Evolutionary conservation across 345 rosid genomes (phyloP), one percentile per base, ranked within the genome.

Genomic region (Acer yangbiense): DNA sequence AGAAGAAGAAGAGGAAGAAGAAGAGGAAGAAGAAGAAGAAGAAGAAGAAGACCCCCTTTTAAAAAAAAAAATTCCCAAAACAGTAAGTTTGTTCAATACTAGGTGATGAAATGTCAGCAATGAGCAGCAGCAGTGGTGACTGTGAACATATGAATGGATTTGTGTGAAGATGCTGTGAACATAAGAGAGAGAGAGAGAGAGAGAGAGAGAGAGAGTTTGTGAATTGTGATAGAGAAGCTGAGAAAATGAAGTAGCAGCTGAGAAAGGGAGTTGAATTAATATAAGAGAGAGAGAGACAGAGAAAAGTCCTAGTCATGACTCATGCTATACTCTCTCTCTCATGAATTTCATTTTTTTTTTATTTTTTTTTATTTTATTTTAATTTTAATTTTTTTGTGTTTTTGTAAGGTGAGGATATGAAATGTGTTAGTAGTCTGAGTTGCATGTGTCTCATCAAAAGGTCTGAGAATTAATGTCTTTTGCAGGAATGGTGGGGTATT

Each of bases 221-320:
- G 39, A 35, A 35, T 16, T 71, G 29, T 71, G 79, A 52, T 55
- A 17, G 77, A 76, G 68, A 82, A 72, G 85, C 80, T 65, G 48
- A 68, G 83, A 85, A 85, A 88, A 77, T 81, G 89, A 90, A 86
- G 89, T 75, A 72, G 84, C 78, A 78, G 85, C 77, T 76, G 77
- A 32, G 78, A 60, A 46, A 74, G 74, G 79, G 83, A 75, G 87
- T 86, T 80, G 88, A 87, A 83, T 81, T 88, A 84, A 86, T 87
- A 83, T 80, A 81, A 73, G 88, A 74, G 73, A 68, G 62, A 68
- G 41, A 13, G 46, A 61, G n/a, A n/a, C n/a, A n/a, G 48, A 77
- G 81, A 77, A 39, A 72, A 81, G 71, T 65, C 78, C 11, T 6
- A 50, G 27, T 75, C 74, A 74, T 32, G 54, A 50, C 18, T 52